A percentile compares a stretch with the other conserved stretches of the same genome.
phyloP scores from a whole-genome alignment of 345 rosid genomes.

The Eucalyptus curtisii region DNA sequence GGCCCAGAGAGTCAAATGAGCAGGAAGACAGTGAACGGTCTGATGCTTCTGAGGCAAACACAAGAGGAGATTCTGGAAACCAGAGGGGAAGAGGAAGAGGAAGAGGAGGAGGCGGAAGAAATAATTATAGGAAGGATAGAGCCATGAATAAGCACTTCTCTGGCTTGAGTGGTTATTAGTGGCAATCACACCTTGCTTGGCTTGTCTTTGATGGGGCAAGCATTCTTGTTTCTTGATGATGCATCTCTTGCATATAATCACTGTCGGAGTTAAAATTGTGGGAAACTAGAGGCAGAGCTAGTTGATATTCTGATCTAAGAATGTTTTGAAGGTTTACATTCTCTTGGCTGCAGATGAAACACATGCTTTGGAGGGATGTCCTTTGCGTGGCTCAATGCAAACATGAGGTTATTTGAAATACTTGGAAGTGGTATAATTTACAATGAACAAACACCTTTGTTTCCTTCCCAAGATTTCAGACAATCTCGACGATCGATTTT shows the following conservation, averaged over 20 bases:
- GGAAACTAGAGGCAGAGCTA: not conserved
- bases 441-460: not conserved
- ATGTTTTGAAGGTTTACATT: not conserved
- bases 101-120: slow-evolving; percentile 38
- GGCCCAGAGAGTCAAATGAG: not conserved
- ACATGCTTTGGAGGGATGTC: not conserved
- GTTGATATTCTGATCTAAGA: not conserved
- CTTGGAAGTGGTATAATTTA: not conserved
- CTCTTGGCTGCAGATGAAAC: not conserved
- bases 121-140: slow-evolving; percentile 46
- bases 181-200: not conserved
- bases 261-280: not conserved
- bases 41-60: not conserved
- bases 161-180: slow-evolving; percentile 52
- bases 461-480: not conserved
- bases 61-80: not conserved
- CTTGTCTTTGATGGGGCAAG: not conserved
- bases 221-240: not conserved
- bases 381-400: not conserved
- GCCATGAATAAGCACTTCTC: slow-evolving; percentile 68
- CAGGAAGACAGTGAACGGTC: not conserved
- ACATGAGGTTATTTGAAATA: not conserved
- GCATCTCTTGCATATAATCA: not conserved
- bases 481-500: not conserved
- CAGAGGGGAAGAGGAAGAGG: slow-evolving; percentile 22